Conservation (phyloP, 208 protist genomes). For the Leptomonas pyrrhocoris region DNA sequence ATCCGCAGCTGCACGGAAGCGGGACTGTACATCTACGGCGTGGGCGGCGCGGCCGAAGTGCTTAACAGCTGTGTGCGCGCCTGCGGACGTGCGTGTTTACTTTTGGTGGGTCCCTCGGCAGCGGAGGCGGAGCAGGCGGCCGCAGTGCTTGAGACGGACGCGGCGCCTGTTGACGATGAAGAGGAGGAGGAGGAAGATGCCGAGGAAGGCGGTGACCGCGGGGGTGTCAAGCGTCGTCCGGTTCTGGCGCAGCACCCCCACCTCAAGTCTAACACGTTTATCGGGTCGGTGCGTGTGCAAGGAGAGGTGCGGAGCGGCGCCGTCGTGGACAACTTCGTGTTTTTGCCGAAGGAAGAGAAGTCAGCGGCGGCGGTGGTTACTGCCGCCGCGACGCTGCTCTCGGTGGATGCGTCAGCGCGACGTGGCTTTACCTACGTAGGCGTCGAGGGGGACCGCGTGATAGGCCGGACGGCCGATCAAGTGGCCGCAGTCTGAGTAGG, state of each 20-base stretch:
- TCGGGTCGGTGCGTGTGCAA: constrained; percentile 70
- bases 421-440: constrained; percentile 45
- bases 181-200: constrained; percentile 67
- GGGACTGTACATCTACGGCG: constrained; percentile 66
- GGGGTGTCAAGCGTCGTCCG: constrained; percentile 11
- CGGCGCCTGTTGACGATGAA: constrained; percentile 27
- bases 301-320: constrained; percentile 63
- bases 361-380: constrained; percentile 11
- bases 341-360: constrained; percentile 39
- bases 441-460: constrained; percentile 39
- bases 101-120: constrained; percentile 58
- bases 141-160: constrained; percentile 6
- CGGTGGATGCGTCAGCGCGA: constrained; percentile 12
- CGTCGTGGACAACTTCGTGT: constrained; percentile 80
- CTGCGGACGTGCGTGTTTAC: constrained; percentile 67
- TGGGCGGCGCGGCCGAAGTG: constrained; percentile 46
- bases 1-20: constrained; percentile 61
- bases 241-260: constrained; percentile 63
- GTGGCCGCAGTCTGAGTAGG: neutral
- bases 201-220: constrained; percentile 15
- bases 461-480: constrained; percentile 7
- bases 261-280: constrained; percentile 55
- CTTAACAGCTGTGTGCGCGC: constrained; percentile 42
- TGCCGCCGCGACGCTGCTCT: constrained; percentile 20
- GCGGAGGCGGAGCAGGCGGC: constrained; percentile 37